Evolutionary conservation across 225 moss, liverwort and hornwort species (phyloP), one percentile per base, ranked within the genome.

Genomic region (Polytrichum commune): DNA sequence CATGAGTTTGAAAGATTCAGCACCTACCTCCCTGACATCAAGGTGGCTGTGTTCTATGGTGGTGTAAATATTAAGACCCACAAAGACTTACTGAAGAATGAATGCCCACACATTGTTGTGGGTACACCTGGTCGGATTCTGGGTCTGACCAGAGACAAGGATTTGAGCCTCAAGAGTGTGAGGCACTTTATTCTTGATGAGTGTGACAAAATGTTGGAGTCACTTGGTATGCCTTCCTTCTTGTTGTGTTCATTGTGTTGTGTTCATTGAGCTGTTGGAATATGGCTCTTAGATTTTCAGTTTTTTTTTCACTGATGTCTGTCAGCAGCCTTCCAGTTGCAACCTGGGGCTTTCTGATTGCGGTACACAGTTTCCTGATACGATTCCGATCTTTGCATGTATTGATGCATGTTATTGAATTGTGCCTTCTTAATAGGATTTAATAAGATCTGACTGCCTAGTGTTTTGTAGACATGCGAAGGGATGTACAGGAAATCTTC

Each of bases 131-230:
- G 89, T 23, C 89, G 89, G 35, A 89, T 89, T 65, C 69, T 89
- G 56, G 89, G 85, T 1, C 60, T 89, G 55, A 85, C 89, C 4
- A 85, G 89, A 60, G 89, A 89, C 71, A 89, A 89, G 63, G 89
- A 89, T 76, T 66, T 89, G 46, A 89, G 85, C 63, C 72, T 89
- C 71, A 89, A 89, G 74, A 89, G 89, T 75, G 89, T 89, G 54
- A 83, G 89, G 71, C 89, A 89, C 65, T 89, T 89, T 62, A 89
- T 89, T 23, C 80, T 89, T 20, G 89, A 89, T 63, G 89, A 89
- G 32, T 89, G 89, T 81, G 89, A 89, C 80, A 89, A 89, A 74
- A 89, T 89, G 89, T 83, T 89, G 54, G 89, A 89, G 72, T 89
- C 89, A 25, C 85, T 89, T 35, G 88, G 85, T 85, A 85, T 63